These are phyloP conservation scores for Sedum album DNA, from an alignment of 164 flowering plant species.

Conservation along the genomic window DNA sequence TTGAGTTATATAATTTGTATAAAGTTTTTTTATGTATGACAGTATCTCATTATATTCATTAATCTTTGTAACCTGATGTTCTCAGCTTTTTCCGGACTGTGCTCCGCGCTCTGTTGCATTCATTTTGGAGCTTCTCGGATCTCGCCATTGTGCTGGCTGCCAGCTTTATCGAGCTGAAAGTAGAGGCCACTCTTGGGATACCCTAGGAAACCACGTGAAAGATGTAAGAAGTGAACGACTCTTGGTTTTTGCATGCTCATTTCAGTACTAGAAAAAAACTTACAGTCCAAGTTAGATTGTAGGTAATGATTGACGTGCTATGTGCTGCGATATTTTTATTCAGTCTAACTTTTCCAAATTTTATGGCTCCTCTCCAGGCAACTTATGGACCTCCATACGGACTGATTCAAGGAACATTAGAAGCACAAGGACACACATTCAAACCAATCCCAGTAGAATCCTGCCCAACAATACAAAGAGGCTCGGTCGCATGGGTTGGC, in stretches of 20 bases:
- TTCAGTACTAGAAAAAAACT: not conserved
- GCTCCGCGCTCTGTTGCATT: slow-evolving; percentile 80
- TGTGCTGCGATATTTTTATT: not conserved
- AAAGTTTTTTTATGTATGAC: not conserved
- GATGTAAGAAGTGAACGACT: slow-evolving; percentile 41
- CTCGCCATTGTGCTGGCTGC: slow-evolving; percentile 90
- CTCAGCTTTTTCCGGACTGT: slow-evolving; percentile 85
- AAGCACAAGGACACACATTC: slow-evolving; percentile 51
- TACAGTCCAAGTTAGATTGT: not conserved
- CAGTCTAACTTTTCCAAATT: not conserved
- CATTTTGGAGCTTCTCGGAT: slow-evolving; percentile 57
- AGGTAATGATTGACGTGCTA: not conserved
- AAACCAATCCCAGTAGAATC: slow-evolving; percentile 49
- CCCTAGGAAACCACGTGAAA: slow-evolving; percentile 71
- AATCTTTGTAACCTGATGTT: slow-evolving; percentile 33
- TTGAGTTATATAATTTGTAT: not conserved
- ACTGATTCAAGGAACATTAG: slow-evolving; percentile 84
- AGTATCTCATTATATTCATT: not conserved
- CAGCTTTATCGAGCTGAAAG: slow-evolving; percentile 87
- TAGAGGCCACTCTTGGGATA: slow-evolving; percentile 73
- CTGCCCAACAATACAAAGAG: slow-evolving; percentile 59
- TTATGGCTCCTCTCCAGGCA: slow-evolving; percentile 36
- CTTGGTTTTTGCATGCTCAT: slow-evolving; percentile 19
- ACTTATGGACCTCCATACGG: slow-evolving; percentile 89
- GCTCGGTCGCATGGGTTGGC: slow-evolving; percentile 91